Evolutionary conservation across 2,329 filamentous ascomycete genomes (phyloP).

Genomic region (Penicillium olsonii): DNA sequence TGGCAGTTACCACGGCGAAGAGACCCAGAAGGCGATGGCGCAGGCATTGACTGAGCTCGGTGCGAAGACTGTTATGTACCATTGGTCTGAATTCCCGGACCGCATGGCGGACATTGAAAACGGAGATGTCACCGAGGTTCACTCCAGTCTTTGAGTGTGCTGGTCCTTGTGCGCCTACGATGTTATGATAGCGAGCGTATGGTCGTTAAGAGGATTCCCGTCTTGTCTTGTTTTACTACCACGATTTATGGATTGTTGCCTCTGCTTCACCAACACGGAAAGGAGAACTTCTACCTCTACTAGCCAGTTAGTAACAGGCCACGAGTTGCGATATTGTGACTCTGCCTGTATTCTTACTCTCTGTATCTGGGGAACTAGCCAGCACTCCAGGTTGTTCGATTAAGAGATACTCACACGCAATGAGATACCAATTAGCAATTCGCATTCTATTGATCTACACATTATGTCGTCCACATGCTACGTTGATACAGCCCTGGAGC

Average conservation of each 20-base stretch:
- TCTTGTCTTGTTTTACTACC: conserved; percentile 5
- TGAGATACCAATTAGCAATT: conserved; percentile 10
- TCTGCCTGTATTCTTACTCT: background rate
- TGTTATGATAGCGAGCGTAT: conserved; percentile 37
- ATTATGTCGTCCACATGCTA: too few relatives aligned
- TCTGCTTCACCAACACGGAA: background rate
- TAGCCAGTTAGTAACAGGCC: too few relatives aligned
- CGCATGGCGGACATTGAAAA: conserved; percentile 47
- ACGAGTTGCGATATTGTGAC: background rate
- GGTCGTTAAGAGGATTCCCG: conserved; percentile 26
- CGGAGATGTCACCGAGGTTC: conserved; percentile 13
- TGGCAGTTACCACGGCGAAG: conserved; percentile 67
- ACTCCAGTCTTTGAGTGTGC: conserved; percentile 18
- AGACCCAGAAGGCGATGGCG: conserved; percentile 66
- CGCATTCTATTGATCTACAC: too few relatives aligned
- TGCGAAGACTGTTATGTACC: conserved; percentile 60
- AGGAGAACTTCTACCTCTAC: background rate
- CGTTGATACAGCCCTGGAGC: too few relatives aligned
- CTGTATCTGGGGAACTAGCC: conserved; percentile 12
- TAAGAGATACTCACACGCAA: conserved; percentile 14
- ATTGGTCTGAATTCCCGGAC: conserved; percentile 50
- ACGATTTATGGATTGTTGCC: background rate
- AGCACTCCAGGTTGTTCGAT: conserved; percentile 7
- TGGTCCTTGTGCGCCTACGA: conserved; percentile 22
- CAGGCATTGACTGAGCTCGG: conserved; percentile 62